phyloP scores from a whole-genome alignment of 202 grass and related monocot genomes.

The Carex arenaria region DNA sequence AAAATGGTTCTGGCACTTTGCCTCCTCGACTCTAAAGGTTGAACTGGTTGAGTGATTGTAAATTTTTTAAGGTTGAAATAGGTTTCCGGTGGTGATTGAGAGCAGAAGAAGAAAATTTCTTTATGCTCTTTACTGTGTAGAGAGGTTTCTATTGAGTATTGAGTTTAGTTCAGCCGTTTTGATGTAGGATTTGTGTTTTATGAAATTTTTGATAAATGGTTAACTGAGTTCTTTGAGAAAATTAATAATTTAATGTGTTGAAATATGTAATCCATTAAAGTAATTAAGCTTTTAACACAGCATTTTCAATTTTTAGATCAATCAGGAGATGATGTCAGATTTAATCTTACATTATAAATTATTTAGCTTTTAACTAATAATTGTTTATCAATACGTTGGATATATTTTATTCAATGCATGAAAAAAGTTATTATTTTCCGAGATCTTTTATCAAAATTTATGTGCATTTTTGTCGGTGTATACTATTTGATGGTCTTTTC shows the following conservation, averaged over 20 bases:
- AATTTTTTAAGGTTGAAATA: not conserved
- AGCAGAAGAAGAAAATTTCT: not conserved
- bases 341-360: too few species aligned
- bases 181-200: not conserved
- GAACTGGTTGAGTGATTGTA: not conserved
- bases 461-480: too few species aligned
- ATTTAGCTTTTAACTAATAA: too few species aligned
- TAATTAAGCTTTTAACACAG: too few species aligned
- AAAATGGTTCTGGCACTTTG: conserved; percentile 5
- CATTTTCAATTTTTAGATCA: too few species aligned
- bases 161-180: not conserved
- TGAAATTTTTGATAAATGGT: not conserved
- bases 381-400: too few species aligned
- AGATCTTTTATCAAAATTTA: too few species aligned
- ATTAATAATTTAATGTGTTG: not conserved
- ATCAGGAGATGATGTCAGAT: too few species aligned
- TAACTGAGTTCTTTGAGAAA: not conserved
- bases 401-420: too few species aligned
- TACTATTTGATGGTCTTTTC: too few species aligned
- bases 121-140: not conserved
- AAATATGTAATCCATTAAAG: not conserved
- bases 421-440: too few species aligned
- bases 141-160: conserved; percentile 8
- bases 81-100: not conserved
- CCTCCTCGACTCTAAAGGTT: not conserved